phyloP scores from a whole-genome alignment of 2,329 filamentous ascomycete species.

The Pseudodiploospora longispora region DNA sequence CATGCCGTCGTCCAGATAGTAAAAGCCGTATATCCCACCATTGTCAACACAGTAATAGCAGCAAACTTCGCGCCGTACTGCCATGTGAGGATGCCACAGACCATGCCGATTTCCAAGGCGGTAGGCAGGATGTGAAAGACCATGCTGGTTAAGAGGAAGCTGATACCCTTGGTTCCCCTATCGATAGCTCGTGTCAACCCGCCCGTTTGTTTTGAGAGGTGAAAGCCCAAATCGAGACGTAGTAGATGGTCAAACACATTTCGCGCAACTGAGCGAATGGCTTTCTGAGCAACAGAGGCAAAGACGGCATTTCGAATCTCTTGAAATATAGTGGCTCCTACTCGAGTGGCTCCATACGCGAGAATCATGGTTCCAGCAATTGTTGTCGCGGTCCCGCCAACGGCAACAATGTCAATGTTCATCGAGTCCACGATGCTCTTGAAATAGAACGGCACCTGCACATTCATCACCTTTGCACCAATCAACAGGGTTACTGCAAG shows the following conservation, averaged over 20 bases:
- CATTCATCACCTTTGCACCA: conserved; percentile 90
- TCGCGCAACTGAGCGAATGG: conserved; percentile 81
- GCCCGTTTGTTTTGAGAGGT: conserved; percentile 88
- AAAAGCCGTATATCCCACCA: conserved; percentile 92
- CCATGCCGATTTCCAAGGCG: conserved; percentile 85
- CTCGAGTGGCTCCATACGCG: conserved; percentile 81
- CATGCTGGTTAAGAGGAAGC: conserved; percentile 94
- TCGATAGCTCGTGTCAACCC: conserved; percentile 91
- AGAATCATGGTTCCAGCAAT: conserved; percentile 90
- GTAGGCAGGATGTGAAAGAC: conserved; percentile 96
- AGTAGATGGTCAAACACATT: conserved; percentile 91
- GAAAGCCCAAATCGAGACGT: conserved; percentile 84
- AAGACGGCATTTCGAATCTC: conserved; percentile 95
- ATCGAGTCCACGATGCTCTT: conserved; percentile 96
- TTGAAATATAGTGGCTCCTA: conserved; percentile 84
- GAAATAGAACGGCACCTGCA: conserved; percentile 98
- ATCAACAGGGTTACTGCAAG: conserved; percentile 77
- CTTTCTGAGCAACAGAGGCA: conserved; percentile 93
- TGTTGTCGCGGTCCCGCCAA: conserved; percentile 82
- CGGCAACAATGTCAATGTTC: conserved; percentile 84
- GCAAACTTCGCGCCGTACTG: conserved; percentile 92
- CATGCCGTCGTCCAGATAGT: conserved; percentile 95
- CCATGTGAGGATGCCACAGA: conserved; percentile 93
- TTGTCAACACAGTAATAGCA: conserved; percentile 79
- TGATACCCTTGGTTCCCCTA: conserved; percentile 95